Conservation (phyloP, 257 asterid species). For the Craterostigma plantagineum region DNA sequence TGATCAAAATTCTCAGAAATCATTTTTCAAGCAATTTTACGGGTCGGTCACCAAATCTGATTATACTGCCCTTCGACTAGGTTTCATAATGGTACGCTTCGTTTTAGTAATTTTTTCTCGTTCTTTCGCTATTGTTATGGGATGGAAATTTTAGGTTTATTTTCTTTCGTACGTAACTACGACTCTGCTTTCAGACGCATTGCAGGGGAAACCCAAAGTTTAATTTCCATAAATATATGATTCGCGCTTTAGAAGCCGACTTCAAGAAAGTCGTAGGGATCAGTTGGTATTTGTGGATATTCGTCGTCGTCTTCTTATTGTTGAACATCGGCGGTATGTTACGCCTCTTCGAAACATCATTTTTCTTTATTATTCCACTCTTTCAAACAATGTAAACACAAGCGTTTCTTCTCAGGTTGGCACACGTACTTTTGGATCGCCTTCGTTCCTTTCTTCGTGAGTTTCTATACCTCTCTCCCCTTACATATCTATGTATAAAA, state of each 20-base stretch:
- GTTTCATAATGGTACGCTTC: slow-evolving; percentile 26
- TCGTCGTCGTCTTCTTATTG: slow-evolving; percentile 49
- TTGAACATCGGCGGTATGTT: slow-evolving; percentile 50
- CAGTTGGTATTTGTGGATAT: slow-evolving; percentile 62
- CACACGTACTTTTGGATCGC: slow-evolving; percentile 68
- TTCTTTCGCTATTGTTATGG: background rate
- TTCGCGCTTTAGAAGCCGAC: slow-evolving; percentile 27
- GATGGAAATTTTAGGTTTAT: background rate
- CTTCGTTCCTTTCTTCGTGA: slow-evolving; percentile 39
- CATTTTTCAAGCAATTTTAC: slow-evolving; percentile 34
- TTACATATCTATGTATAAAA: background rate
- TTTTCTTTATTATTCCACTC: too few species aligned
- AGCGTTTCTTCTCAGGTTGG: slow-evolving; percentile 32
- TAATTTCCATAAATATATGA: slow-evolving; percentile 35
- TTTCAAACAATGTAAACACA: slow-evolving; percentile 1
- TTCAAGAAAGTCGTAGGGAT: slow-evolving; percentile 39
- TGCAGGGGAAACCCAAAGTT: slow-evolving; percentile 22
- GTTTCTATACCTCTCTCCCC: background rate
- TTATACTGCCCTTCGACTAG: slow-evolving; percentile 25
- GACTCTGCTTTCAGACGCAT: slow-evolving; percentile 17
- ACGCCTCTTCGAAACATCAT: background rate
- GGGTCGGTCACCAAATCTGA: slow-evolving; percentile 28
- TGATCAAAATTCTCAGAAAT: background rate
- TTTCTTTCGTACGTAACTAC: too few species aligned
- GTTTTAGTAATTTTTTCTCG: background rate